phyloP scores from a whole-genome alignment of 345 rosid genomes.

The Laguncularia racemosa region DNA sequence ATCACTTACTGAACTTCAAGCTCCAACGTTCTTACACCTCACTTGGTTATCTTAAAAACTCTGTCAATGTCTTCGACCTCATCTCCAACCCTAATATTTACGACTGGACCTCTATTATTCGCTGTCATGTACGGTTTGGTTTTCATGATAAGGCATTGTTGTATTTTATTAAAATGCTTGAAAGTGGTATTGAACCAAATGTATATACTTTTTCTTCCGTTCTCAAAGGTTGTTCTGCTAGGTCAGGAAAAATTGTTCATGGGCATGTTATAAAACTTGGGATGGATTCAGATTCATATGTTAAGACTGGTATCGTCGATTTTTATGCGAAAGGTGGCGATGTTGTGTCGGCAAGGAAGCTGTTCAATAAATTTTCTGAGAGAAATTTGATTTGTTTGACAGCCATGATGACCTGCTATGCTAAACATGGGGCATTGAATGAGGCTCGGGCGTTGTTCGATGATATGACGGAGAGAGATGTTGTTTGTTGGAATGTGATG shows the following conservation, averaged over 20 bases:
- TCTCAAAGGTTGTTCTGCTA: slow-evolving; percentile 48
- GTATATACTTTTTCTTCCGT: slow-evolving; percentile 70
- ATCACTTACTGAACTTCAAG: slow-evolving; percentile 59
- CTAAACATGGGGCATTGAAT: slow-evolving; percentile 41
- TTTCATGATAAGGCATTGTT: slow-evolving; percentile 36
- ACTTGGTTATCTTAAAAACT: slow-evolving; percentile 33
- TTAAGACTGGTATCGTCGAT: slow-evolving; percentile 59
- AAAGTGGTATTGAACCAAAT: slow-evolving; percentile 36
- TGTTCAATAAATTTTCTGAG: slow-evolving; percentile 61
- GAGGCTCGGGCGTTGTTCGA: slow-evolving; percentile 51
- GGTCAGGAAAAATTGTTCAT: slow-evolving; percentile 37
- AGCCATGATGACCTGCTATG: slow-evolving; percentile 69
- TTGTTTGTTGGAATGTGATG: slow-evolving; percentile 74
- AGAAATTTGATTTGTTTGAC: slow-evolving; percentile 58
- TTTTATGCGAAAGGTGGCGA: slow-evolving; percentile 58
- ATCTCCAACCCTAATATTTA: slow-evolving; percentile 42
- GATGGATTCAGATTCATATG: slow-evolving; percentile 52
- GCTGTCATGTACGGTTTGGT: slow-evolving; percentile 30
- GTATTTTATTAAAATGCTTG: slow-evolving; percentile 43
- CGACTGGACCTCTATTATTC: slow-evolving; percentile 57
- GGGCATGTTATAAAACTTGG: slow-evolving; percentile 54
- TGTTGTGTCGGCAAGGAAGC: slow-evolving; percentile 39
- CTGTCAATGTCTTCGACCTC: slow-evolving; percentile 45
- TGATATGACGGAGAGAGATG: slow-evolving; percentile 43
- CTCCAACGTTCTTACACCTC: slow-evolving; percentile 84